Evolutionary conservation across 148 eudicot species (phyloP).

Genomic region (Fagopyrum homotropicum): DNA sequence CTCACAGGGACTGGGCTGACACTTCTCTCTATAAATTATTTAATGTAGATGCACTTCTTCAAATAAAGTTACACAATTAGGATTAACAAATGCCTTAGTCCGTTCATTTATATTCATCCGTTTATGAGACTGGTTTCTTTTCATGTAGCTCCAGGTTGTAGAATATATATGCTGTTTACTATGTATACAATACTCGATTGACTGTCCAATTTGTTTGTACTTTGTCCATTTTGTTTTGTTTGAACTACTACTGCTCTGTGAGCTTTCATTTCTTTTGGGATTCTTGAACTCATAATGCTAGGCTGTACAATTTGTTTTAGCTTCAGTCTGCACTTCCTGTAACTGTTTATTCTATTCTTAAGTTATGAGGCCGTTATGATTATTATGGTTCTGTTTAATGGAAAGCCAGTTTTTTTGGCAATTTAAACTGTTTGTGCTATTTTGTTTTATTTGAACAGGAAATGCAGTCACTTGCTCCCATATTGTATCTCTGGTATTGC

Average conservation of each 20-base stretch:
- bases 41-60: background rate
- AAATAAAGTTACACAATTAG: background rate
- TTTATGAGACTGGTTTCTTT: background rate
- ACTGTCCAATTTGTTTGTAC: background rate
- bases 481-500: constrained; percentile 75
- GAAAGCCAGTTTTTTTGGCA: background rate
- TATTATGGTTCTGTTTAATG: background rate
- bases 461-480: constrained; percentile 37
- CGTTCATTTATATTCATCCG: background rate
- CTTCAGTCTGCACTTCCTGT: background rate
- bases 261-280: background rate
- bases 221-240: background rate
- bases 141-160: background rate
- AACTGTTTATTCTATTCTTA: background rate
- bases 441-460: constrained; percentile 43
- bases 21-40: too few species aligned
- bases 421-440: background rate
- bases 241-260: background rate
- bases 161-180: background rate
- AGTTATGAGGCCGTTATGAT: background rate
- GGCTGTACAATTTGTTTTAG: background rate
- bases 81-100: background rate
- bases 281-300: background rate
- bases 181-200: background rate
- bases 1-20: too few species aligned